Conservation (phyloP, 1,284 basidiomycete genomes). For the Pseudozyma pruni region DNA sequence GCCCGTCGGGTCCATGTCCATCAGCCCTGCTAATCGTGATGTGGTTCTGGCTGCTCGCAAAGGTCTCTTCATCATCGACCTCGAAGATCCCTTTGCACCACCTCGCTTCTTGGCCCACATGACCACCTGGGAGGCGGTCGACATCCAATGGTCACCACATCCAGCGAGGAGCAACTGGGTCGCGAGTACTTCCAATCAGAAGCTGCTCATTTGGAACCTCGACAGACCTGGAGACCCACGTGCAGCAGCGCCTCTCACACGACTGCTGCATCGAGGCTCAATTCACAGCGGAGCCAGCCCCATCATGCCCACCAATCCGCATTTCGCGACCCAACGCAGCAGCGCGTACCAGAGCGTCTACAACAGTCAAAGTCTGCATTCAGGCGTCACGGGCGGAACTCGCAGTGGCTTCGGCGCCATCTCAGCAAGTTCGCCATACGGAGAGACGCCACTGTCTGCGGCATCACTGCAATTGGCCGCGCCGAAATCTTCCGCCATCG, state of each 20-base stretch:
- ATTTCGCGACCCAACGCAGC: slow-evolving; percentile 31
- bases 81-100: slow-evolving; percentile 84
- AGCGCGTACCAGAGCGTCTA: slow-evolving; percentile 42
- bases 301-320: slow-evolving; percentile 29
- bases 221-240: slow-evolving; percentile 65
- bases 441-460: slow-evolving; percentile 21
- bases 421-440: slow-evolving; percentile 22
- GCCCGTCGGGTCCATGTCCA: slow-evolving; percentile 66
- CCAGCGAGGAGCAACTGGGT: slow-evolving; percentile 84
- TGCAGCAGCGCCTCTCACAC: slow-evolving; percentile 20
- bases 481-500: slow-evolving; percentile 53
- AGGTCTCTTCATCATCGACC: slow-evolving; percentile 95
- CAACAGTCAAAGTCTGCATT: slow-evolving; percentile 37
- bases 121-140: slow-evolving; percentile 95
- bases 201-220: slow-evolving; percentile 96
- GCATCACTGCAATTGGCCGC: slow-evolving; percentile 15
- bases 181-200: slow-evolving; percentile 93
- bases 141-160: slow-evolving; percentile 94
- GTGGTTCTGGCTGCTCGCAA: slow-evolving; percentile 73
- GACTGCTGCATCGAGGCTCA: slow-evolving; percentile 29
- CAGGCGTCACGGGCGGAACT: slow-evolving; percentile 38
- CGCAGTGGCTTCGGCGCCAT: slow-evolving; percentile 31
- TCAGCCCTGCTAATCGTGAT: slow-evolving; percentile 65
- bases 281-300: slow-evolving; percentile 38
- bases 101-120: slow-evolving; percentile 94